Base-by-base conservation (phyloP, 306 rosid genomes). In the Erythrophleum fordii region DNA sequence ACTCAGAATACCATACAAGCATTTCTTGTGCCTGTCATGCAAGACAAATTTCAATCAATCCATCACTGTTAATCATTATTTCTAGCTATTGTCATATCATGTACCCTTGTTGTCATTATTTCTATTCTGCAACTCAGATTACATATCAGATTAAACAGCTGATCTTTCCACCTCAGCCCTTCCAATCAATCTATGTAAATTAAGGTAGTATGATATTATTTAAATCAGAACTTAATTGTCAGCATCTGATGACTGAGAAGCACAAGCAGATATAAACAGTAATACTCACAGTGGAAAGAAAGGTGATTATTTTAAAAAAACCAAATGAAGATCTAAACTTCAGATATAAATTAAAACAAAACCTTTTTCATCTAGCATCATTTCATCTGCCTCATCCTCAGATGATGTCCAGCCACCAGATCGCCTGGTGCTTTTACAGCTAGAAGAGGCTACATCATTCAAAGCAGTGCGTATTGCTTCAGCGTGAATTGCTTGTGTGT, bases 301-400 rank as follows among this genome's bases (percentile, higher is more conserved):
- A 65, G 35, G 44, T 10, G 10, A 11, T 34, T 29, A 67, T 66
- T 10, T 11, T 39, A 20, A 41, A 35, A 56, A 22, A 13, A 42
- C 1, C 20, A 69, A 70, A 78, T 14, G 31, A 22, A 52, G 66
- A 69, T 52, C 29, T 44, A 34, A 8, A 44, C 39, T 44, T 5
- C 12, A 11, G 61, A 72, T 2, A 17, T 18, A 49, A 17, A 71
- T n/a, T 61, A 45, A 68, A 72, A 51, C 67, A 79, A 77, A 75
- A 95, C 98, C 98, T 83, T 85, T 97, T 69, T 83, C 97, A 82
- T 93, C 97, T 80, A 88, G 92, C 53, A 90, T 97, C 94, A 89
- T 91, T 72, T 92, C 85, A 80, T 93, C 99, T 34, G 75, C 86
- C 84, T 95, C 99, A 80, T 95, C 99, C 81, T 95, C 99, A 39